Evolutionary conservation across 2,329 filamentous ascomycete genomes (phyloP).

Genomic region (Fusarium sp.): DNA sequence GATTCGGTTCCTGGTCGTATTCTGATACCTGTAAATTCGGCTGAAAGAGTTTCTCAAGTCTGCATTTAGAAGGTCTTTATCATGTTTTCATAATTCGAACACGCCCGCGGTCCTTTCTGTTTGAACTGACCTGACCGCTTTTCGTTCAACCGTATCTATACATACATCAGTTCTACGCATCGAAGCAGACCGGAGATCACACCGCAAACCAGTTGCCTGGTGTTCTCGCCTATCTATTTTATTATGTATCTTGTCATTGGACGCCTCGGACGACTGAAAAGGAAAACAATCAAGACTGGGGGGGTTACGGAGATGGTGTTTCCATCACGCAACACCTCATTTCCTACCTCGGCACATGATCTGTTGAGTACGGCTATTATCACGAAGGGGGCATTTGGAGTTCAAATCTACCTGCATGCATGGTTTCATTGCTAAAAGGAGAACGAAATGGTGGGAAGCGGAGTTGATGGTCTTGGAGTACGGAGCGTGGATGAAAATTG

Average conservation of each 20-base stretch:
- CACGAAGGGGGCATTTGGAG: neutral
- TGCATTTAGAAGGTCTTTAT: conserved; percentile 41
- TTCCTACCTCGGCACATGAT: neutral
- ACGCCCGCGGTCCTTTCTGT: conserved; percentile 2
- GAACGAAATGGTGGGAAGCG: conserved; percentile 12
- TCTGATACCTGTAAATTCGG: conserved; percentile 33
- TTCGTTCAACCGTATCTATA: conserved; percentile 2
- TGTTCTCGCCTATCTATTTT: neutral
- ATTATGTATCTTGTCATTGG: conserved; percentile 7
- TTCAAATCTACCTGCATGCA: conserved; percentile 11
- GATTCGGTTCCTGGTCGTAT: conserved; percentile 7
- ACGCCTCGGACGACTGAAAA: neutral
- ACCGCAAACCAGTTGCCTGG: neutral
- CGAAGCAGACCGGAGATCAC: neutral
- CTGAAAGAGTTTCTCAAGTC: conserved; percentile 35
- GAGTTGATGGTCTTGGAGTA: conserved; percentile 35
- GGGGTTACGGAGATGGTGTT: neutral
- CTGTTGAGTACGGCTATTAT: neutral
- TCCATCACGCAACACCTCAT: neutral
- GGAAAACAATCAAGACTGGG: neutral
- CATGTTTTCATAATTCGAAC: conserved; percentile 23
- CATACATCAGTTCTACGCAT: neutral
- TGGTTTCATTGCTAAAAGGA: conserved; percentile 13
- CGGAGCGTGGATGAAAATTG: conserved; percentile 10
- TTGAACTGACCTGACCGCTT: conserved; percentile 4